Evolutionary conservation across 768 basidiomycete species (phyloP).

Genomic region (Gautieria morchelliformis): DNA sequence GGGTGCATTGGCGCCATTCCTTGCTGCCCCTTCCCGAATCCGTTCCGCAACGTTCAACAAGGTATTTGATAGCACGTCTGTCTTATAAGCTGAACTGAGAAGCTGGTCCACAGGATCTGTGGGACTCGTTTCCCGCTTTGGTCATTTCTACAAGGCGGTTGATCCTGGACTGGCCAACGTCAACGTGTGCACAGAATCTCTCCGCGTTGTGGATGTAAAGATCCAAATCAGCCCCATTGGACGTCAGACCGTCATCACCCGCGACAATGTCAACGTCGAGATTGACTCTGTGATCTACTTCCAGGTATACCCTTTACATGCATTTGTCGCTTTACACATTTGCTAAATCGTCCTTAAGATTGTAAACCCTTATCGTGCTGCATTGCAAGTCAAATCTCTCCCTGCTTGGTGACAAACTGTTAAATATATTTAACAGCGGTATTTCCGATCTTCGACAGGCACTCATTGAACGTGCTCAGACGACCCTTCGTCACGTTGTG

Average conservation of each 20-base stretch:
- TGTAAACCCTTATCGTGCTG: conserved; percentile 83
- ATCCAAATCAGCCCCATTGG: conserved; percentile 90
- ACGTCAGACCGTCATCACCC: conserved; percentile 82
- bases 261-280: conserved; percentile 93
- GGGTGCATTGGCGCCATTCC: conserved; percentile 72
- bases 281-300: conserved; percentile 93
- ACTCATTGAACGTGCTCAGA: conserved; percentile 79
- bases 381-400: conserved; percentile 37
- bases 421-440: conserved; percentile 27
- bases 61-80: conserved; percentile 30
- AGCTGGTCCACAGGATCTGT: conserved; percentile 53
- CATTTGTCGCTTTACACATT: neutral
- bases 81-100: conserved; percentile 8
- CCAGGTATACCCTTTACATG: conserved; percentile 30
- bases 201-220: conserved; percentile 87
- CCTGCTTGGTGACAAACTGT: neutral
- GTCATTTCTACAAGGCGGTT: conserved; percentile 93
- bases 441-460: conserved; percentile 85
- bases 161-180: conserved; percentile 88
- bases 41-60: conserved; percentile 78
- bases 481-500: conserved; percentile 94
- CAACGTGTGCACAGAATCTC: conserved; percentile 88
- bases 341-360: conserved; percentile 26
- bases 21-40: conserved; percentile 78
- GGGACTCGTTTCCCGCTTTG: conserved; percentile 87